Base-by-base conservation (phyloP, 768 basidiomycete species). In the Gloeopeniophorella convolvens region DNA sequence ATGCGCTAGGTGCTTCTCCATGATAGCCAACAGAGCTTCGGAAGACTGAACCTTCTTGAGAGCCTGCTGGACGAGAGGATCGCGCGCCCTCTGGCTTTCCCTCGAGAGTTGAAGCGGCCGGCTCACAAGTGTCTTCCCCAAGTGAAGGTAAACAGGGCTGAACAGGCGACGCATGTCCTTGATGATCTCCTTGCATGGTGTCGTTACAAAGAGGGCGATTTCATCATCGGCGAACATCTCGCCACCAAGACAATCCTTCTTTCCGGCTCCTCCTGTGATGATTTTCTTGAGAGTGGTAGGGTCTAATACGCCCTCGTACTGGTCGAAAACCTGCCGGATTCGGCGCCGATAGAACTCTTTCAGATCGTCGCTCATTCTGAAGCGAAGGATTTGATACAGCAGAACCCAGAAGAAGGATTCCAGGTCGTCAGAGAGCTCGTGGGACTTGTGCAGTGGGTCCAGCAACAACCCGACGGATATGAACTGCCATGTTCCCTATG, bases 401-500 rank as follows among this genome's bases (percentile, higher is more conserved):
- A 56, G 39, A 5, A 54, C 58, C 36, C 55, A 46, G 16, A 55
- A 31, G 28, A 59, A 53, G 1, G 58, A 53, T 26, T 59, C 58
- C 4, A 59, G 46, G 18, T 59, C 58, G 30, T 59, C 58, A 4
- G 44, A 37, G 4, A 54, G 45, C 24, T 48, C 40, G 15, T 50
- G 40, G 2, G 32, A 20, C 21, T 48, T 40, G n/a, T 4, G 32
- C 3, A n/a, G 32, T 18, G 48, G 48, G 8, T 49, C 32, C 2
- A 12, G 1, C 7, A 56, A 39, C 9, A 45, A 39, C 1, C 18
- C 31, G 7, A 53, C 51, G 0, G 51, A 49, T 48, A 50, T 47
- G 46, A 42, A 59, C 42, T 56, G 58, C 58, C 54, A 56, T 16
- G 58, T 59, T 1, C 58, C 54, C 58, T 59, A 20, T 5, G 20